A percentile compares a stretch with the other conserved stretches of the same genome.
Conservation (phyloP, 2,329 filamentous ascomycete species). For the Leptographium procerum region DNA sequence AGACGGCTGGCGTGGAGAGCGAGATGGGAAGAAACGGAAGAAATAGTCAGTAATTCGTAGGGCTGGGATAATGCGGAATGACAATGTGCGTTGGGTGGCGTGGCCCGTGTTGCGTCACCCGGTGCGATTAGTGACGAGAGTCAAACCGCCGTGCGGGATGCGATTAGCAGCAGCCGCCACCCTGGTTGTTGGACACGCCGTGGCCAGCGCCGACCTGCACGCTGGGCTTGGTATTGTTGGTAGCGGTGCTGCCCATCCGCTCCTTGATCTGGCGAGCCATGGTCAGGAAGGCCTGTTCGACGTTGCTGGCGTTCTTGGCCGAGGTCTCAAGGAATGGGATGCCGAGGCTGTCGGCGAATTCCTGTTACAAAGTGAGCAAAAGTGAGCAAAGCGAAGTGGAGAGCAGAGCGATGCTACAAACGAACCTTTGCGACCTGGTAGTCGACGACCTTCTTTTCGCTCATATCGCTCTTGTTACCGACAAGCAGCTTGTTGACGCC, state of each 20-base stretch:
- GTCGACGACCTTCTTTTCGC: conserved; percentile 99
- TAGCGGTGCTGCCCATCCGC: conserved; percentile 92
- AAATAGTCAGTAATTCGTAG: neutral
- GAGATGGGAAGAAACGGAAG: neutral
- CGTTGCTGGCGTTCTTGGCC: conserved; percentile 98
- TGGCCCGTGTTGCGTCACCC: neutral
- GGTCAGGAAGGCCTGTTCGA: conserved; percentile 98
- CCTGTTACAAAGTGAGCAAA: conserved; percentile 52
- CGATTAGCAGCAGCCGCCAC: conserved; percentile 23
- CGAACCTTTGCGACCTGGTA: conserved; percentile 96
- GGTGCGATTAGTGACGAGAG: neutral
- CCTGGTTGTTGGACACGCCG: conserved; percentile 56
- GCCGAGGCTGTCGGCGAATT: conserved; percentile 96
- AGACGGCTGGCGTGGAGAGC: neutral
- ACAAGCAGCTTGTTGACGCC: conserved; percentile 99
- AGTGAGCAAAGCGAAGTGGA: neutral
- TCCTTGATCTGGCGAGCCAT: conserved; percentile 99
- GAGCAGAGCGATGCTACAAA: neutral
- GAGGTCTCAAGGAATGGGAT: conserved; percentile 99
- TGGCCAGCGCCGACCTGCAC: conserved; percentile 93
- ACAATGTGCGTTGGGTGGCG: neutral
- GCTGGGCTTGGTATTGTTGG: conserved; percentile 96
- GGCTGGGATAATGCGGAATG: neutral
- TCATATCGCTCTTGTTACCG: conserved; percentile 99
- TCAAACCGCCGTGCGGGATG: neutral